Percentiles rank a stretch among this genome's conserved stretches.
These are phyloP conservation scores for Fomitiporia mediterranea DNA, from an alignment of 1,284 basidiomycete species.

Conservation along the genomic window DNA sequence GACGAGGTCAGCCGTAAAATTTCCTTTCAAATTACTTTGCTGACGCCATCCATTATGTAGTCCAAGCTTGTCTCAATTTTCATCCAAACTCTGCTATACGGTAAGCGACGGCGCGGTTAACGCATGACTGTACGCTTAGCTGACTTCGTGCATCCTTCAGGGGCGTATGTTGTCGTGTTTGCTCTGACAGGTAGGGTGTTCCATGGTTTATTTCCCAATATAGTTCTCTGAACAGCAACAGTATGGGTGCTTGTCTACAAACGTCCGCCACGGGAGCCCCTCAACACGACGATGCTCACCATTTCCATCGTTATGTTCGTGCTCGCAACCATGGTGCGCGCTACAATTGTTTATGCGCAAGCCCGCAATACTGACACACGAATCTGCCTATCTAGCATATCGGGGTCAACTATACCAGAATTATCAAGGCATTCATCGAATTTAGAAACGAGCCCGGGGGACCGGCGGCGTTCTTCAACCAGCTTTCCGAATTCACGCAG, in stretches of 20 bases:
- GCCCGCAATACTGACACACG: neutral
- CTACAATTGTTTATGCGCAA: neutral
- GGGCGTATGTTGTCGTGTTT: neutral
- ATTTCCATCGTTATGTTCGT: conserved; percentile 12
- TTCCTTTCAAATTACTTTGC: too few species aligned
- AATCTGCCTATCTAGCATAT: conserved; percentile 17
- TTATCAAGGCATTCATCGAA: conserved; percentile 22
- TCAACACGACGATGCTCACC: conserved; percentile 4
- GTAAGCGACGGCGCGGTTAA: neutral
- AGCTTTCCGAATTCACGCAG: conserved; percentile 20
- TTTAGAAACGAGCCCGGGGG: conserved; percentile 17
- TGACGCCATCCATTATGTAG: neutral
- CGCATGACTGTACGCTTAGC: too few species aligned
- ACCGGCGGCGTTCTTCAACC: conserved; percentile 19
- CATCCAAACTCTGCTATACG: neutral
- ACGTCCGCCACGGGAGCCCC: neutral
- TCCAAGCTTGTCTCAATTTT: conserved; percentile 1
- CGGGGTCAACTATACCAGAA: conserved; percentile 21
- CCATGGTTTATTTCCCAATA: too few species aligned
- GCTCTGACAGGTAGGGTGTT: too few species aligned
- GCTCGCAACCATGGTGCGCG: conserved; percentile 16
- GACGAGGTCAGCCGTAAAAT: neutral
- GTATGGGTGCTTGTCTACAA: neutral
- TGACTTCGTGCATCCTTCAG: too few species aligned
- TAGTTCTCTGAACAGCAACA: too few species aligned